Evolutionary conservation across 768 basidiomycete species (phyloP), one percentile per base, ranked within the genome.

Genomic region (Hygrocybe punicea): DNA sequence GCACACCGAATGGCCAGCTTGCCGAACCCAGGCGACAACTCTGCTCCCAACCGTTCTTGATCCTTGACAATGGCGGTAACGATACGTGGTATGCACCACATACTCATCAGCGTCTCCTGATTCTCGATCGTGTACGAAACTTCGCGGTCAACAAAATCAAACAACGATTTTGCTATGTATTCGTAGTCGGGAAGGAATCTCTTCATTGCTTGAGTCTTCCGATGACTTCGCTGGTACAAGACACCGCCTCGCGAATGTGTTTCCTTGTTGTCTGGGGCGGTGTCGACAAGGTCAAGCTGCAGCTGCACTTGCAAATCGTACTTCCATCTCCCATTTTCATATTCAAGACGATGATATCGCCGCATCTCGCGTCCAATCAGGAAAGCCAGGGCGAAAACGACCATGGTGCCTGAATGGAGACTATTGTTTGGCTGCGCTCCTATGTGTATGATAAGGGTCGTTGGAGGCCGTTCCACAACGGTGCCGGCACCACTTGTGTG

Each of bases 371-470:
- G 49, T 4, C 65, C 68, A n/a, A 69, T 46, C 53, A 65, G 33
- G 60, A 71, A 69, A 2, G 65, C 68, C 5, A 65, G 49, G 29
- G 64, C 51, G 53, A 71, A 69, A 10, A 59, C 62, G 49, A 65
- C 53, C 34, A 72, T 63, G 7, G 69, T 72, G 4, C 70, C 71
- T 1, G 60, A 60, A 52, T 72, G 70, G 9, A 70, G 69, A 51
- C 62, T 63, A 58, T 67, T 71, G 58, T 73, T 73, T 9, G 71
- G 71, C 52, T 73, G 71, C 17, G 68, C 67, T 39, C 68, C 67
- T 39, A 69, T 62, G 36, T 69, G 67, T 23, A 68, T 53, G 29
- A 62, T 17, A 24, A 58, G 16, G 39, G 36, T 49, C 21, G 17
- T 47, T 23, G 45, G 45, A 39, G 46, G 50, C 16, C 24, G 46